Base-by-base conservation (phyloP, 768 basidiomycete species). In the Tubosaeta sp. region DNA sequence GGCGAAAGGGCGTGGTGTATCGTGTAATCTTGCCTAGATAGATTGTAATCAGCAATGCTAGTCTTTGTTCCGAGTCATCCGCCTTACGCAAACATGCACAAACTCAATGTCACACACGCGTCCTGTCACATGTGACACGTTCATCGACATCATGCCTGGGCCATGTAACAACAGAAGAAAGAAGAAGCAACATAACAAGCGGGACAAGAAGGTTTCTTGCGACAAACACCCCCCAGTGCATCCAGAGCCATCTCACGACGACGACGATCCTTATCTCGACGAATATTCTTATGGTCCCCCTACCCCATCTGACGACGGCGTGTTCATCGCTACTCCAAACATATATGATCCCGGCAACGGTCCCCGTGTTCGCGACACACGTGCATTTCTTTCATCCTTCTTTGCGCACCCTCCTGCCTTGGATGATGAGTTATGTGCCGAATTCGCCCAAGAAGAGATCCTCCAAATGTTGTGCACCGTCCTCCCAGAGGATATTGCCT, bases 271-370 rank as follows among this genome's bases (percentile, higher is more conserved):
- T n/a, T 18, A 35, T 42, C 46, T 36, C 24, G n/a, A 51, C 42
- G 55, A 48, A 19, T 21, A 53, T 18, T 14, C 16, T 40, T n/a
- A n/a, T 36, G 48, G 58, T 6, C 8, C 44, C 31, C 46, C 44
- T 29, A 41, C 35, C 29, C 34, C 53, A 36, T 39, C 2, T 6
- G 46, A 52, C 8, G 48, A 59, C 35, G 59, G 57, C 0, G 3
- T 54, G 0, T 47, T 73, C 44, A 69, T 72, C 14, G 65, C 76
- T 51, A 60, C 70, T 31, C 86, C 87, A 12, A 84, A 82, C 59
- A 86, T 91, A 18, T 70, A 86, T 53, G 85, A 91, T 64, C 86
- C 86, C 0, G 89, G 89, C 29, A 86, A 83, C 53, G 89, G 90
- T 0, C 85, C 86, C 9, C 84, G 87, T 38, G 86, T 92, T 10